These are phyloP conservation scores for Clonostachys solani DNA, from an alignment of 2,329 filamentous ascomycete genomes.

Conservation along the genomic window DNA sequence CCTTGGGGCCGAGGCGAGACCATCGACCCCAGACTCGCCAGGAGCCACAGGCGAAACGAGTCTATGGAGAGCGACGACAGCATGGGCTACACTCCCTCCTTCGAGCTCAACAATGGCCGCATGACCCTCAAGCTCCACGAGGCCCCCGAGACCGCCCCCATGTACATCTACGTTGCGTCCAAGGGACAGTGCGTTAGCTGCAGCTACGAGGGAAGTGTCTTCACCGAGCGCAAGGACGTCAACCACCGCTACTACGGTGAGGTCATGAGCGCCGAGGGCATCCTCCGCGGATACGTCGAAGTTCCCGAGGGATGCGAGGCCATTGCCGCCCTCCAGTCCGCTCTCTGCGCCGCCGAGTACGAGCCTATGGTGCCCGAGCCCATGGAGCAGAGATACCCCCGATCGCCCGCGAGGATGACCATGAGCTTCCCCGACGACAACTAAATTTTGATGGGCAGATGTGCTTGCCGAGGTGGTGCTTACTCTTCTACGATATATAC, in stretches of 20 bases:
- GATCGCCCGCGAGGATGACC: too few species aligned
- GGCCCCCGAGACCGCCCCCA: conserved; percentile 18
- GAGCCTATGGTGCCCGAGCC: conserved; percentile 1
- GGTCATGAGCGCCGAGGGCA: conserved; percentile 36
- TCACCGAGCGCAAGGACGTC: conserved; percentile 83
- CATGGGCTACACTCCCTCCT: conserved; percentile 11
- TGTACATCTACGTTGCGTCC: conserved; percentile 77
- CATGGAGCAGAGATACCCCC: too few species aligned
- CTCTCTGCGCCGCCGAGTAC: conserved; percentile 11
- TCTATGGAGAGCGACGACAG: conserved; percentile 15
- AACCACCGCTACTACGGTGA: conserved; percentile 83
- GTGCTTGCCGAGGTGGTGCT: too few species aligned
- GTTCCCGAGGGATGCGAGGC: conserved; percentile 7
- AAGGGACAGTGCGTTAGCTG: conserved; percentile 85
- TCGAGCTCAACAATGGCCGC: background rate
- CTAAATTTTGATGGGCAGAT: too few species aligned
- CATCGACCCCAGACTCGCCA: conserved; percentile 43
- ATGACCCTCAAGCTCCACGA: background rate
- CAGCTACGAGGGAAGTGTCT: conserved; percentile 80
- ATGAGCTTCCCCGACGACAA: too few species aligned
- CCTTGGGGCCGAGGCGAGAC: conserved; percentile 68
- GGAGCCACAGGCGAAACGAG: conserved; percentile 18
- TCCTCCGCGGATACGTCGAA: conserved; percentile 37
- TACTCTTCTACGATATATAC: too few species aligned
- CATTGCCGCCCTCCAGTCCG: conserved; percentile 5